Base-by-base conservation (phyloP, 2,329 filamentous ascomycete species). In the Colletotrichum lini region DNA sequence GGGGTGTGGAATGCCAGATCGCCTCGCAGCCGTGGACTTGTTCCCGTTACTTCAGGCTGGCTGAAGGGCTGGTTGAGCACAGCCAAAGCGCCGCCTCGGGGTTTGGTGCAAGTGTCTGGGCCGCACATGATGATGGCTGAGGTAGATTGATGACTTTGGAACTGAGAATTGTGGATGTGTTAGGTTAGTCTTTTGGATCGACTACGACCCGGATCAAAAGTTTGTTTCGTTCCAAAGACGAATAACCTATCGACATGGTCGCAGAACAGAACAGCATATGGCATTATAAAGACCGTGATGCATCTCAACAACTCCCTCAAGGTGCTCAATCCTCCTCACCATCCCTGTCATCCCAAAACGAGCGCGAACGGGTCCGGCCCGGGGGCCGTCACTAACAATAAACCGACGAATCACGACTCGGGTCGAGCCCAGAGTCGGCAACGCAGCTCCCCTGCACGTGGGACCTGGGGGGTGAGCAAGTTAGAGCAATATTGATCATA, bases 1-100 rank as follows among this genome's bases (percentile, higher is more conserved):
- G 81, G 82, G 1, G 82, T 83, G 63, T 86, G 82, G 57, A 87
- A 87, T 4, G 82, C 77, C 7, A 87, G 78, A 49, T 84, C 82
- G n/a, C 79, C 82, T 16, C 75, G 72, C 2, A 80, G 52, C 50
- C n/a, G 38, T 2, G 18, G 26, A 13, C 12, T 40, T 4, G 53
- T 40, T 3, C 8, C 16, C 26, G 70, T 40, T 18, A 26, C 23
- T 13, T 21, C 50, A 13, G 23, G 16, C 18, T 47, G 56, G 16
- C 13, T 15, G 26, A 52, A 45, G 1, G 60, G 64, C 10, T 80
- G 79, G 21, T 76, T 81, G 56, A 87, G 81, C 8, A 85, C 83
- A 9, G 80, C 85, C 60, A 87, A 80, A 18, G 85, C 85, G 44
- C 85, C 85, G 68, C 85, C 84, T 49, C 81, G 80, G 12, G 84